These are phyloP conservation scores for Schizosaccharomyces lindneri DNA, from an alignment of 805 yeast genomes.

Conservation along the genomic window DNA sequence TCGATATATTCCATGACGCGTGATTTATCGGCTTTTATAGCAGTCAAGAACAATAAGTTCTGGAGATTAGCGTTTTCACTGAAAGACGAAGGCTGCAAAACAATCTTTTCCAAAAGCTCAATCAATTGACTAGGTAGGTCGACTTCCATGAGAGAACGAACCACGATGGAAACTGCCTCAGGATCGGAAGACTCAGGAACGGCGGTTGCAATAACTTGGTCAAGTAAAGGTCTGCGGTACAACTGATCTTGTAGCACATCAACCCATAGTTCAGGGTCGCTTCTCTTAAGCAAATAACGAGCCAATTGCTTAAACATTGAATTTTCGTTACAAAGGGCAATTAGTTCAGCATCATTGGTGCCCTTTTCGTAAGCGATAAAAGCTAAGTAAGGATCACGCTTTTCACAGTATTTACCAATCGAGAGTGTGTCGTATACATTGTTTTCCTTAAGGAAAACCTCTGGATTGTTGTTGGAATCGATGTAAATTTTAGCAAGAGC, in stretches of 20 bases:
- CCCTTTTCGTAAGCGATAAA: conserved; percentile 96
- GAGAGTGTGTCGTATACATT: conserved; percentile 71
- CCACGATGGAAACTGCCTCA: conserved; percentile 79
- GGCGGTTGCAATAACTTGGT: conserved; percentile 86
- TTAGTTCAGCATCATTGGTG: conserved; percentile 65
- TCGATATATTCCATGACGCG: conserved; percentile 68
- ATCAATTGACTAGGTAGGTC: conserved; percentile 80
- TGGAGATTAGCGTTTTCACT: conserved; percentile 86
- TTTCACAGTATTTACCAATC: conserved; percentile 96
- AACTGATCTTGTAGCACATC: conserved; percentile 56
- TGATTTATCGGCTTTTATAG: conserved; percentile 79
- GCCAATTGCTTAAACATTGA: conserved; percentile 98
- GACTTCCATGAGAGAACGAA: conserved; percentile 86
- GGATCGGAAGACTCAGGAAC: conserved; percentile 85
- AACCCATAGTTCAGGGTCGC: conserved; percentile 67
- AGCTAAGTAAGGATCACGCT: conserved; percentile 94
- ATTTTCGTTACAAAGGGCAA: conserved; percentile 83
- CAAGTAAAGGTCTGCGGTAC: conserved; percentile 77
- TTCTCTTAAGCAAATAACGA: conserved; percentile 70
- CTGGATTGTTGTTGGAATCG: conserved; percentile 93
- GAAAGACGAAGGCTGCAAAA: conserved; percentile 91
- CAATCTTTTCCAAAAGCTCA: conserved; percentile 84
- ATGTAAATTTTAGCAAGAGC: conserved; percentile 93
- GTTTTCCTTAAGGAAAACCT: conserved; percentile 82
- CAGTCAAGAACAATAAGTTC: conserved; percentile 77